phyloP scores from a whole-genome alignment of 192 early-diverging fungal species.

The Podila epigama region DNA sequence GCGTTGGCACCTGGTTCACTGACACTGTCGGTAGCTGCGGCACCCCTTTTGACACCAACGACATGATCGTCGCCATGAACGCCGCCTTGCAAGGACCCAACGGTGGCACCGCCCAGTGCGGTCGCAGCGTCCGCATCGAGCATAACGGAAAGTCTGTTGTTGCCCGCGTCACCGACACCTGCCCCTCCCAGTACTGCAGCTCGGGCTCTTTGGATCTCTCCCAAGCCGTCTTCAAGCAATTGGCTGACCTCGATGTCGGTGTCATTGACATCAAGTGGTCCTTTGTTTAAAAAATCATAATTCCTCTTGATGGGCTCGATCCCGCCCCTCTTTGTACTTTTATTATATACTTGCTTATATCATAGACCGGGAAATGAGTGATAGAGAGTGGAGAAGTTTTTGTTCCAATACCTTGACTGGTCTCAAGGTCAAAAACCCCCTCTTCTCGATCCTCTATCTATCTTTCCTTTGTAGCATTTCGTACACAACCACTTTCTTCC shows the following conservation, averaged over 20 bases:
- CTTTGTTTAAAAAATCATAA: conserved; percentile 35
- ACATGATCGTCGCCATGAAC: conserved; percentile 56
- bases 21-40: conserved; percentile 50
- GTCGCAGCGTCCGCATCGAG: conserved; percentile 29
- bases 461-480: too few relatives aligned
- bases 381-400: background rate
- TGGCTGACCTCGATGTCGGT: conserved; percentile 42
- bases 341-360: too few relatives aligned
- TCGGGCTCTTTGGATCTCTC: conserved; percentile 44
- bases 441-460: too few relatives aligned
- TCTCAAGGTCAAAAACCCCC: background rate
- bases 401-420: background rate
- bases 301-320: background rate
- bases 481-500: too few relatives aligned
- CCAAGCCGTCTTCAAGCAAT: conserved; percentile 46
- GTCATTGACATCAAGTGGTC: conserved; percentile 50
- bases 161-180: conserved; percentile 54
- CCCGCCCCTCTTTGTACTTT: too few relatives aligned
- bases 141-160: conserved; percentile 37
- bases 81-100: conserved; percentile 40
- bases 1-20: conserved; percentile 54
- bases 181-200: conserved; percentile 51
- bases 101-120: conserved; percentile 48
- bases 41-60: conserved; percentile 45
- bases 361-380: too few relatives aligned